Conservation (phyloP, 2,329 filamentous ascomycete genomes). For the Penicillium hordei region DNA sequence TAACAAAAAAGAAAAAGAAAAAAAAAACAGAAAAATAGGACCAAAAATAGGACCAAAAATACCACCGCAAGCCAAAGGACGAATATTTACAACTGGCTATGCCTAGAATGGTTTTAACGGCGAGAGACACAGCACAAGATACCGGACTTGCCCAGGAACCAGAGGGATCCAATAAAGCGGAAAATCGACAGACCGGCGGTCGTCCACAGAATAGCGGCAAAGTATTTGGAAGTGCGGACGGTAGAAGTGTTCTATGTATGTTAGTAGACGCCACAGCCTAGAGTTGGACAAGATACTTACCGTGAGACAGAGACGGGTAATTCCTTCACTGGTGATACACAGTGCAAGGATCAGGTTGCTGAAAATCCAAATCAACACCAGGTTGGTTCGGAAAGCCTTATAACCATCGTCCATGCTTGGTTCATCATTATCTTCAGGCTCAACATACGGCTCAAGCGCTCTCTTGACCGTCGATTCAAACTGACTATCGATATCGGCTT, state of each 20-base stretch:
- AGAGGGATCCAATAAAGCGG: slow-evolving; percentile 84
- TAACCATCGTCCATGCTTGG: slow-evolving; percentile 94
- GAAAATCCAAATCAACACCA: slow-evolving; percentile 90
- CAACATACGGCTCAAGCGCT: slow-evolving; percentile 76
- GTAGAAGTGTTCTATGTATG: slow-evolving; percentile 60
- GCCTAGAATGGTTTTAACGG: slow-evolving; percentile 49
- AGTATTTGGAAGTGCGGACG: slow-evolving; percentile 77
- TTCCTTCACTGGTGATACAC: slow-evolving; percentile 80
- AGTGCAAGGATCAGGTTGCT: slow-evolving; percentile 82
- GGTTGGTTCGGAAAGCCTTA: slow-evolving; percentile 95
- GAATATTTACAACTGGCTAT: slow-evolving; percentile 8
- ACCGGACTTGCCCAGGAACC: slow-evolving; percentile 91
- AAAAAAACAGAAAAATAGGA: not conserved
- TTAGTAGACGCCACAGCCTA: not conserved
- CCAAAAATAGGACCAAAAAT: not conserved
- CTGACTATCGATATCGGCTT: slow-evolving; percentile 94
- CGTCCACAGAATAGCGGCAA: slow-evolving; percentile 83
- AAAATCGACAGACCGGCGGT: slow-evolving; percentile 79
- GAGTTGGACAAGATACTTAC: slow-evolving; percentile 56
- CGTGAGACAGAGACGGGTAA: slow-evolving; percentile 76
- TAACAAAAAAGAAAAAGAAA: not conserved
- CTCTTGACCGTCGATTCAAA: slow-evolving; percentile 94
- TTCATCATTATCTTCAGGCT: slow-evolving; percentile 70
- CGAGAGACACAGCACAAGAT: slow-evolving; percentile 93
- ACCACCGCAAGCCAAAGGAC: not conserved